These are phyloP conservation scores for Akanthomyces lecanii DNA, from an alignment of 2,329 filamentous ascomycete species.

Conservation along the genomic window DNA sequence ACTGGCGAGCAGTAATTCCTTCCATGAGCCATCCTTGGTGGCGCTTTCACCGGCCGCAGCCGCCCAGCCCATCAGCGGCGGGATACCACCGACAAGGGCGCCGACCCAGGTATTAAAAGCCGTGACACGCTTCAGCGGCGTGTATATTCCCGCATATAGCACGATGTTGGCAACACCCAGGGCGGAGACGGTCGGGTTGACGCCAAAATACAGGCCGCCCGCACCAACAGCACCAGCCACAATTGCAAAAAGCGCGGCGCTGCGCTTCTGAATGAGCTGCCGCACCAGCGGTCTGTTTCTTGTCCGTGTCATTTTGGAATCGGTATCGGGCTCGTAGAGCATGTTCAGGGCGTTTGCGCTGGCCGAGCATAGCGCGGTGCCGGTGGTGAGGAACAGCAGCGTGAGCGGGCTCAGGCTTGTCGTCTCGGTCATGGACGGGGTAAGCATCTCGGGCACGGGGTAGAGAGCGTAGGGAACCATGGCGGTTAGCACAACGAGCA, in stretches of 20 bases:
- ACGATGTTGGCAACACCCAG: slow-evolving; percentile 81
- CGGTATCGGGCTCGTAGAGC: slow-evolving; percentile 87
- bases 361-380: slow-evolving; percentile 83
- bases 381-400: slow-evolving; percentile 83
- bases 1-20: slow-evolving; percentile 66
- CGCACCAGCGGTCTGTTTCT: slow-evolving; percentile 85
- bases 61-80: slow-evolving; percentile 96
- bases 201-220: slow-evolving; percentile 75
- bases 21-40: slow-evolving; percentile 69
- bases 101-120: slow-evolving; percentile 93
- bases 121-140: slow-evolving; percentile 82
- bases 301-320: slow-evolving; percentile 91
- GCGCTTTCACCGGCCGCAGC: slow-evolving; percentile 88
- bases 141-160: slow-evolving; percentile 89
- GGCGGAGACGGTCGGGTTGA: slow-evolving; percentile 88
- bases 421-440: slow-evolving; percentile 58
- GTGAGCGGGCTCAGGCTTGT: slow-evolving; percentile 88
- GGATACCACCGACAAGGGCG: slow-evolving; percentile 86
- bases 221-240: slow-evolving; percentile 65
- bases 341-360: slow-evolving; percentile 95
- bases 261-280: slow-evolving; percentile 65
- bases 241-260: slow-evolving; percentile 76
- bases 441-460: slow-evolving; percentile 81
- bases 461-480: slow-evolving; percentile 91
- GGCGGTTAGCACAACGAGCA: slow-evolving; percentile 85